Conservation (phyloP, 805 yeast species). For the Ogataea salicorniae region DNA sequence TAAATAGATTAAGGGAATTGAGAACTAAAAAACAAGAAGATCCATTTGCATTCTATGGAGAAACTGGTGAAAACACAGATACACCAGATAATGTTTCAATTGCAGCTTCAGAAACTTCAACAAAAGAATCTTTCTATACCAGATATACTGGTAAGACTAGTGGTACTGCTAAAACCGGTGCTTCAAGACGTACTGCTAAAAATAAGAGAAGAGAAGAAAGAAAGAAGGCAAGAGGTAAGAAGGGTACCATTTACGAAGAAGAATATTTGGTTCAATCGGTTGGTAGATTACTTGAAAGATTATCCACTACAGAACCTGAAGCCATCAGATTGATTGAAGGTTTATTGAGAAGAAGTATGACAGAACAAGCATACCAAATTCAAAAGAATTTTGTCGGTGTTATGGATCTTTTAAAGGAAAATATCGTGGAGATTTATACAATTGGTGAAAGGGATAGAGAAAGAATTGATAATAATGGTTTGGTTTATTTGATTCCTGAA, state of each 20-base stretch:
- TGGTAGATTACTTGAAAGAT: constrained; percentile 80
- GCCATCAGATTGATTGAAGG: constrained; percentile 71
- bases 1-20: constrained; percentile 76
- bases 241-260: constrained; percentile 96
- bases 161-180: constrained; percentile 96
- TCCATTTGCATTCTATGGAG: constrained; percentile 81
- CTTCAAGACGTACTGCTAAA: constrained; percentile 86
- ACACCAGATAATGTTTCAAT: constrained; percentile 91
- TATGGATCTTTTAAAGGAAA: constrained; percentile 47
- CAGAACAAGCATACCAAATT: constrained; percentile 76
- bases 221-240: constrained; percentile 93
- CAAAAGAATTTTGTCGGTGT: constrained; percentile 64
- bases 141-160: constrained; percentile 94
- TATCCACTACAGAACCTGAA: constrained; percentile 69
- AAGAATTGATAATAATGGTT: constrained; percentile 84
- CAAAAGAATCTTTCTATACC: constrained; percentile 89
- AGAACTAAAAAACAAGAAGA: constrained; percentile 79
- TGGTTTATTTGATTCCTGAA: constrained; percentile 69
- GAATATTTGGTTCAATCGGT: constrained; percentile 86
- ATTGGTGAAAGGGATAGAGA: constrained; percentile 84
- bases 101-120: constrained; percentile 91
- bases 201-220: constrained; percentile 93
- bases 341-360: constrained; percentile 62
- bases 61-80: constrained; percentile 54
- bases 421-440: constrained; percentile 69